phyloP scores from a whole-genome alignment of 2,329 filamentous ascomycete genomes.

The Phialophora verrucosa region DNA sequence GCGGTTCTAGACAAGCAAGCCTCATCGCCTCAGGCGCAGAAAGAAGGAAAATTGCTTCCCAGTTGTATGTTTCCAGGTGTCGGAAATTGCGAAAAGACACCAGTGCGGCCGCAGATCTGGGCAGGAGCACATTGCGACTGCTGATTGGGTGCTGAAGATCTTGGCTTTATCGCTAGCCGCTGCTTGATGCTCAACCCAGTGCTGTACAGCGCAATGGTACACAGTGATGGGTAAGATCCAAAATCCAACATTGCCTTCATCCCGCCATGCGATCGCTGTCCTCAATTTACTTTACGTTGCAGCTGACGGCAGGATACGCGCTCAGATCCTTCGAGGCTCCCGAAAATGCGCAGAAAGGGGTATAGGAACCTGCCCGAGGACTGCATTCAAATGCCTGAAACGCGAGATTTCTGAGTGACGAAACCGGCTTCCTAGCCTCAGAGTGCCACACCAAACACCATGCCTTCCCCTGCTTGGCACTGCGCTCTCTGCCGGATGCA shows the following conservation, averaged over 20 bases:
- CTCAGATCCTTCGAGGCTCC: not conserved
- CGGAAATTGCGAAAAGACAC: conserved; percentile 2
- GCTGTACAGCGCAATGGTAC: not conserved
- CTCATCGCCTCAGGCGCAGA: not conserved
- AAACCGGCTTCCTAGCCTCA: not conserved
- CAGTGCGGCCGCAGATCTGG: not conserved
- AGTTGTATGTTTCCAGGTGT: not conserved
- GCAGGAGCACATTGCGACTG: not conserved
- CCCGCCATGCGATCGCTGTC: not conserved
- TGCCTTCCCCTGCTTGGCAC: not conserved
- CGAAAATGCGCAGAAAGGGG: not conserved
- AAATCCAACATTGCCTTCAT: not conserved
- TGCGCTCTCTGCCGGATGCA: not conserved
- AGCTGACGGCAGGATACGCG: not conserved
- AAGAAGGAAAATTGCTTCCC: not conserved
- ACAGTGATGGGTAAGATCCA: not conserved
- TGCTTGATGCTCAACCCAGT: conserved; percentile 13
- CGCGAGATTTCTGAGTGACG: conserved; percentile 1
- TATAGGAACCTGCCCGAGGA: not conserved
- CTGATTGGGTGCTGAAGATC: not conserved
- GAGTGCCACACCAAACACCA: not conserved
- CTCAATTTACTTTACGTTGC: not conserved
- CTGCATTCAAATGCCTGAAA: not conserved
- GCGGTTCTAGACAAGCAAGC: not conserved
- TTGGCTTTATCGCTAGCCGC: conserved; percentile 12